Conservation (phyloP, 129 eudicot species). For the Lonicera japonica region DNA sequence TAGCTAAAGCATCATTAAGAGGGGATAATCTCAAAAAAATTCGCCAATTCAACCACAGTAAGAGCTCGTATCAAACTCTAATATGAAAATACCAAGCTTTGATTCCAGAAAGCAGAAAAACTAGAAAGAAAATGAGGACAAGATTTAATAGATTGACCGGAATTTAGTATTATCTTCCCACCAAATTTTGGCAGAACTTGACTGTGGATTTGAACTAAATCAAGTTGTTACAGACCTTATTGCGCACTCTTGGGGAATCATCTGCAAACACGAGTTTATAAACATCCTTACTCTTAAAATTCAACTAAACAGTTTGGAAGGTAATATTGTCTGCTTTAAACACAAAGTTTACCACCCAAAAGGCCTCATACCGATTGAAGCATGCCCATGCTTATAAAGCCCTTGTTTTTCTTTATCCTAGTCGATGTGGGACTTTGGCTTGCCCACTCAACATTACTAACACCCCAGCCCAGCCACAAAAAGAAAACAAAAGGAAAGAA, state of each 20-base stretch:
- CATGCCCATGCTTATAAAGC: too few relatives aligned
- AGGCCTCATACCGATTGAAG: too few relatives aligned
- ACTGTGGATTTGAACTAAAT: too few relatives aligned
- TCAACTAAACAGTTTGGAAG: background rate
- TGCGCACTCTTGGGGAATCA: slow-evolving; percentile 73
- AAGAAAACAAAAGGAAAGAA: too few relatives aligned
- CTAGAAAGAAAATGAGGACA: background rate
- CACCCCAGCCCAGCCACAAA: too few relatives aligned
- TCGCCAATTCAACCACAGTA: background rate
- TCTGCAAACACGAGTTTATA: slow-evolving; percentile 77
- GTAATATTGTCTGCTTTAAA: too few relatives aligned
- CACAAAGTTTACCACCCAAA: too few relatives aligned
- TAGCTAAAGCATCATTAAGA: background rate
- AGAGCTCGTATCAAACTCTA: background rate
- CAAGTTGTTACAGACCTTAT: slow-evolving; percentile 40
- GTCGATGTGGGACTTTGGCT: too few relatives aligned
- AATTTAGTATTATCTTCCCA: background rate
- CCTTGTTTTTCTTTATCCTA: too few relatives aligned
- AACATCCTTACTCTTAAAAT: slow-evolving; percentile 55
- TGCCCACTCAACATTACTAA: too few relatives aligned
- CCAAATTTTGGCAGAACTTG: background rate
- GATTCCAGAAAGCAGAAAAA: background rate
- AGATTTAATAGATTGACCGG: too few relatives aligned
- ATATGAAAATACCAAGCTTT: too few relatives aligned
- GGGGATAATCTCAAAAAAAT: background rate